These are phyloP conservation scores for Podospora pseudoanserina DNA, from an alignment of 495 filamentous ascomycete species.

Conservation along the genomic window DNA sequence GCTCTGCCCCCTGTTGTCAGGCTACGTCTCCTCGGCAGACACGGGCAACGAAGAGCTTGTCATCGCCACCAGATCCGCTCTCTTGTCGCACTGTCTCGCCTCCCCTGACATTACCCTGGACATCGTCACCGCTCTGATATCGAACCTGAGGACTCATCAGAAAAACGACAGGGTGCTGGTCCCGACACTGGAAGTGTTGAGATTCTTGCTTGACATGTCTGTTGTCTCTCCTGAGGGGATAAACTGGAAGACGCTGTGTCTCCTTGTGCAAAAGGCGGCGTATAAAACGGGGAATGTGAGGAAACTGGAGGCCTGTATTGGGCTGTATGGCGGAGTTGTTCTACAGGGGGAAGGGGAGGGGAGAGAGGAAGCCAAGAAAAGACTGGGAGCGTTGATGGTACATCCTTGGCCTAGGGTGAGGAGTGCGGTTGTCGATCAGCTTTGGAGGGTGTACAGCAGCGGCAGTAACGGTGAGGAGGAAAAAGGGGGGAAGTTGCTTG, in stretches of 20 bases:
- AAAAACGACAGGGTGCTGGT: slow-evolving; percentile 67
- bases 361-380: slow-evolving; percentile 39
- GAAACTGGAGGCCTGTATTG: slow-evolving; percentile 73
- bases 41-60: slow-evolving; percentile 80
- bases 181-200: slow-evolving; percentile 69
- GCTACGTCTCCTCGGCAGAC: slow-evolving; percentile 77
- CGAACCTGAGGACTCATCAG: slow-evolving; percentile 37
- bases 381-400: slow-evolving; percentile 43
- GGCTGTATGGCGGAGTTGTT: slow-evolving; percentile 67
- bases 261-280: slow-evolving; percentile 69
- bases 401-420: slow-evolving; percentile 48
- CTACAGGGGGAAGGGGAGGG: slow-evolving; percentile 23
- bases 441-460: slow-evolving; percentile 38
- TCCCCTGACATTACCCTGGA: slow-evolving; percentile 31
- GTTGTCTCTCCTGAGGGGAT: slow-evolving; percentile 28
- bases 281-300: slow-evolving; percentile 75
- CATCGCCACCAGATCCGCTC: slow-evolving; percentile 65
- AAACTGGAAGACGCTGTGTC: slow-evolving; percentile 56
- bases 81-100: slow-evolving; percentile 50
- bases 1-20: slow-evolving; percentile 58
- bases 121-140: slow-evolving; percentile 34
- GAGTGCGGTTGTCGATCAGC: slow-evolving; percentile 44
- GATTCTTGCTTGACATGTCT: slow-evolving; percentile 66
- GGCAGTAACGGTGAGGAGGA: slow-evolving; percentile 39
- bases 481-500: slow-evolving; percentile 21